A percentile compares a stretch with the other conserved stretches of the same genome.
Conservation (phyloP, 352 stramenopile genomes). For the Phytophthora capsici region DNA sequence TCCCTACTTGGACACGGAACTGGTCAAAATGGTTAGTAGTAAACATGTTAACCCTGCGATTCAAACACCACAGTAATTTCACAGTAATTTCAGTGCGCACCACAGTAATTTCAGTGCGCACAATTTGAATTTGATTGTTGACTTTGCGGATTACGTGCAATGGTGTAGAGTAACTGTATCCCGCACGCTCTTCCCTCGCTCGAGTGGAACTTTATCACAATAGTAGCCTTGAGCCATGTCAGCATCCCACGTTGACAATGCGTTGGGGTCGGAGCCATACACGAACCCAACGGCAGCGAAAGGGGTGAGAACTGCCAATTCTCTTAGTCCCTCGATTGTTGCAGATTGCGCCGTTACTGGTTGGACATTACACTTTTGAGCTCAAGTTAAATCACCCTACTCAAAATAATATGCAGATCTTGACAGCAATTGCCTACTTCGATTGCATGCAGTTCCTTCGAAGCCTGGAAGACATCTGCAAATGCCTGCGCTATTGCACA, state of each 20-base stretch:
- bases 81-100: no score
- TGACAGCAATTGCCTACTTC: constrained; percentile 39
- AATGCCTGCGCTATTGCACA: constrained; percentile 56
- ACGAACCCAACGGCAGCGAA: constrained; percentile 50
- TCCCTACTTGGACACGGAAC: constrained; percentile 84
- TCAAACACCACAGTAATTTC: no score
- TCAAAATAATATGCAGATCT: no score
- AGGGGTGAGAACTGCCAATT: constrained; percentile 61
- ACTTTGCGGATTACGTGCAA: no score
- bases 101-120: no score
- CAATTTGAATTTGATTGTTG: no score
- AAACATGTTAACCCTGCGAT: neutral
- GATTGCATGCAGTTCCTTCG: constrained; percentile 71
- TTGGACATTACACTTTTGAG: constrained; percentile 60
- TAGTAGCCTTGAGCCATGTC: constrained; percentile 87
- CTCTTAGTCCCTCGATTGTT: constrained; percentile 49
- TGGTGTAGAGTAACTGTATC: constrained; percentile 86
- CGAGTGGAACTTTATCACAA: constrained; percentile 81
- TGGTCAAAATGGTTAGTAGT: constrained; percentile 20
- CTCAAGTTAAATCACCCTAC: neutral
- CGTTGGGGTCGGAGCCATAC: constrained; percentile 83
- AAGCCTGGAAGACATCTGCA: constrained; percentile 74
- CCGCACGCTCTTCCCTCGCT: constrained; percentile 56
- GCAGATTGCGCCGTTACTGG: constrained; percentile 40
- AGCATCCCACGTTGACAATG: constrained; percentile 85